Evolutionary conservation across 2,329 filamentous ascomycete genomes (phyloP), one percentile per base, ranked within the genome.

Genomic region (Cordyceps cicadae): DNA sequence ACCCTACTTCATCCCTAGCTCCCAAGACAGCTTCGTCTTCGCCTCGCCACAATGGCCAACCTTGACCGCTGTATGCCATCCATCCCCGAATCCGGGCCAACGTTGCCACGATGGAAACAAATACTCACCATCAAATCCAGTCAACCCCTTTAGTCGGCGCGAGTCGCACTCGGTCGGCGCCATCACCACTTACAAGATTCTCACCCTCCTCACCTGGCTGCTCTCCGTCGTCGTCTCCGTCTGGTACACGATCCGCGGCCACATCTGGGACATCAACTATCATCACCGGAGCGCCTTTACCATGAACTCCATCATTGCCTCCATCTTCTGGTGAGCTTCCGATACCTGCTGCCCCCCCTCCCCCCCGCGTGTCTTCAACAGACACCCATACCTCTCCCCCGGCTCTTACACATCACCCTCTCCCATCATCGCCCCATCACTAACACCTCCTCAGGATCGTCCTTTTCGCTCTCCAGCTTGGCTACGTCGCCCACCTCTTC

Each of bases 401-500:
- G 54, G 39, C 41, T 55, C 64, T 55, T 29, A 29, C 29, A 29
- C 29, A 8, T 29, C 63, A 15, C 41, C 21, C 43, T 21, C 43
- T 21, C n/a, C 24, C 43, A 19, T 12, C 43, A 8, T 11, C 1
- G 8, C 15, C 19, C 3, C 3, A 17, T 21, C 3, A 45, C 54
- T 37, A 54, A 19, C 29, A 48, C 11, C 24, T 17, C 15, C 8
- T 6, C 62, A 90, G 87, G 87, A 74, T 91, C 63, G 74, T 87
- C 54, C 81, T 95, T 62, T 89, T 90, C 70, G 73, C 92, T 67
- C 79, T 90, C 43, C 92, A 96, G 71, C 76, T 87, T 58, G 85
- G 82, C 66, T 96, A 95, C 73, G 79, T 92, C 62, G 83, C 80
- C 67, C 85, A 90, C 68, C 84, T 96, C 65, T 95, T 91, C 79